A percentile compares a stretch with the other conserved stretches of the same genome.
Conservation (phyloP, 1,284 basidiomycete genomes). For the Hypsizygus ulmarius region DNA sequence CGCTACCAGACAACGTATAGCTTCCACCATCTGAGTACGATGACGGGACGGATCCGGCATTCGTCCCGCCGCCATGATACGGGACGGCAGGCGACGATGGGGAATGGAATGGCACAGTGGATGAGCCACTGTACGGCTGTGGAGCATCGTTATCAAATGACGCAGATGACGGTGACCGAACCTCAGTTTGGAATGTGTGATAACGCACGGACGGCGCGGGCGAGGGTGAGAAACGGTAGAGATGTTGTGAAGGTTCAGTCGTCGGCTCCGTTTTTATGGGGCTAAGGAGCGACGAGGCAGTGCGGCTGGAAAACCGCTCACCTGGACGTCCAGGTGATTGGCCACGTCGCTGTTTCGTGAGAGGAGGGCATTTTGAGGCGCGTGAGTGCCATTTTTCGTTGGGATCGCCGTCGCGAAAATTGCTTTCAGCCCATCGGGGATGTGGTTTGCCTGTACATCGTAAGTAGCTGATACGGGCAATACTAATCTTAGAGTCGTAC, state of each 20-base stretch:
- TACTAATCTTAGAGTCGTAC: slow-evolving; percentile 34
- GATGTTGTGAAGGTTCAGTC: slow-evolving; percentile 44
- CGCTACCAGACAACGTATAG: slow-evolving; percentile 44
- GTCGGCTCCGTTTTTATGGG: slow-evolving; percentile 60
- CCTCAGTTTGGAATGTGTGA: slow-evolving; percentile 38
- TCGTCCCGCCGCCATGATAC: slow-evolving; percentile 19
- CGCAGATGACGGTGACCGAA: slow-evolving; percentile 27
- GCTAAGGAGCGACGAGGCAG: slow-evolving; percentile 43
- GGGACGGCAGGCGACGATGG: slow-evolving; percentile 24
- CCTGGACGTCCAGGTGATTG: slow-evolving; percentile 38
- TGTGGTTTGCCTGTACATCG: slow-evolving; percentile 68
- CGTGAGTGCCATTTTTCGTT: slow-evolving; percentile 83
- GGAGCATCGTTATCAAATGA: slow-evolving; percentile 27
- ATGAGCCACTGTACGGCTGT: slow-evolving; percentile 11
- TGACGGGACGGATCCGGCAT: slow-evolving; percentile 33
- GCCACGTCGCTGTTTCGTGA: slow-evolving; percentile 40
- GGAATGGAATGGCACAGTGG: slow-evolving; percentile 16
- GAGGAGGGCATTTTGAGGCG: slow-evolving; percentile 58
- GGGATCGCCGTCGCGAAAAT: slow-evolving; percentile 73
- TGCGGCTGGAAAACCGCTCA: slow-evolving; percentile 29
- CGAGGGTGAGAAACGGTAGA: slow-evolving; percentile 62
- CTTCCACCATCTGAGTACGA: slow-evolving; percentile 46
- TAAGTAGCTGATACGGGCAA: background rate
- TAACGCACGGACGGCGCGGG: slow-evolving; percentile 46
- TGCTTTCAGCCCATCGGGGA: slow-evolving; percentile 76